Conservation (phyloP, 106 monocot genomes). For the Posidonia australis region DNA sequence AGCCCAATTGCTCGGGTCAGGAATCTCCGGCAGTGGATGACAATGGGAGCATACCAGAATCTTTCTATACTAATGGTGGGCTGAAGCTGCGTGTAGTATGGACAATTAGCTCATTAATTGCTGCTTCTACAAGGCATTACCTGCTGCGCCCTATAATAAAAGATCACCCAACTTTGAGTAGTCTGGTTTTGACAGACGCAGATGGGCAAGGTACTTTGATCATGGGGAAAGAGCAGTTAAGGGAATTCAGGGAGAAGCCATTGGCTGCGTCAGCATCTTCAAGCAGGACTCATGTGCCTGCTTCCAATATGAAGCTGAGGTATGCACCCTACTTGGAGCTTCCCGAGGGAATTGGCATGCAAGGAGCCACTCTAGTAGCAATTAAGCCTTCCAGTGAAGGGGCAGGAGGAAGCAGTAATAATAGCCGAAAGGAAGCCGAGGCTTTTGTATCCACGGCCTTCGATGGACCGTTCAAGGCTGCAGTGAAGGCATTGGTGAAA, state of each 20-base stretch:
- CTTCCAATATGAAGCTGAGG: slow-evolving; percentile 67
- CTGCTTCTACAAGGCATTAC: slow-evolving; percentile 77
- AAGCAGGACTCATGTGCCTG: slow-evolving; percentile 66
- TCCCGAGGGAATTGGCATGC: slow-evolving; percentile 48
- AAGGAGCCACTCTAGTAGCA: slow-evolving; percentile 73
- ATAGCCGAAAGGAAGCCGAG: slow-evolving; percentile 50
- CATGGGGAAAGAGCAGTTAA: slow-evolving; percentile 59
- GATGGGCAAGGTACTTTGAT: slow-evolving; percentile 65
- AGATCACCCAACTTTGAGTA: slow-evolving; percentile 62
- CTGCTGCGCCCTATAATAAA: slow-evolving; percentile 60
- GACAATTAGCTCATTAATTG: slow-evolving; percentile 83
- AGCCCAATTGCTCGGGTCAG: slow-evolving; percentile 14
- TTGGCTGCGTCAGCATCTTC: slow-evolving; percentile 54
- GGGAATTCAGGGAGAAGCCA: slow-evolving; percentile 77
- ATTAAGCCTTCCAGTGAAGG: slow-evolving; percentile 56
- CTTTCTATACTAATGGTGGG: slow-evolving; percentile 82
- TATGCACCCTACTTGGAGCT: slow-evolving; percentile 64
- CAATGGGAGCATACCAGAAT: slow-evolving; percentile 78
- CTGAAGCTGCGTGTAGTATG: slow-evolving; percentile 76
- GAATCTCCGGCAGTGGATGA: slow-evolving; percentile 26
- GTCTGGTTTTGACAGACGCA: slow-evolving; percentile 62
- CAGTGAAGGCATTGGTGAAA: slow-evolving; percentile 51
- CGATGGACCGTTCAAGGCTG: slow-evolving; percentile 54
- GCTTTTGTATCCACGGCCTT: slow-evolving; percentile 48
- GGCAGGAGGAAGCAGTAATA: background rate